phyloP scores from a whole-genome alignment of 768 basidiomycete genomes.

The Filobasidium floriforme region DNA sequence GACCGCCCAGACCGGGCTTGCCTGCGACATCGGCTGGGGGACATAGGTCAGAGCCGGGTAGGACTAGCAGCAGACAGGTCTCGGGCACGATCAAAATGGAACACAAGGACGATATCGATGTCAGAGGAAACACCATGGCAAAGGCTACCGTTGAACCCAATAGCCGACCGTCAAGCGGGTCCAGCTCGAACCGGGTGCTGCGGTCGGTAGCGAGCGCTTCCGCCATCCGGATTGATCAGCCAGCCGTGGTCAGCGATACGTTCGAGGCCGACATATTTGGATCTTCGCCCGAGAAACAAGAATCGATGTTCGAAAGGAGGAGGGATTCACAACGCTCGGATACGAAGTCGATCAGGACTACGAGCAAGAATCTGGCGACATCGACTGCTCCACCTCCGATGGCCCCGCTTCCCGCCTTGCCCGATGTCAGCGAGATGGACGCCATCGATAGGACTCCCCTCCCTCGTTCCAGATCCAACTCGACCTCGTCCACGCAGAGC shows the following conservation, averaged over 20 bases:
- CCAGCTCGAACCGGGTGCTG: too few species aligned
- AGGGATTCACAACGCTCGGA: not conserved
- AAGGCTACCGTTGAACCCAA: too few species aligned
- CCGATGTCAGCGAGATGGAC: not conserved
- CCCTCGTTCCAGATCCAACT: not conserved
- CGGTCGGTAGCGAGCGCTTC: too few species aligned
- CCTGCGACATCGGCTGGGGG: too few species aligned
- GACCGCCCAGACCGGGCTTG: too few species aligned
- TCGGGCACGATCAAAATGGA: too few species aligned
- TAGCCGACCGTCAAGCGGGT: too few species aligned
- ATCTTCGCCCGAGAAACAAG: not conserved
- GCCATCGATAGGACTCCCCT: not conserved
- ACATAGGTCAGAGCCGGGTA: too few species aligned
- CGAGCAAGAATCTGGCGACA: not conserved
- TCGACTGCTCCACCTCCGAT: not conserved
- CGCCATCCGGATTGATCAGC: not conserved
- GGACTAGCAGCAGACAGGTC: too few species aligned
- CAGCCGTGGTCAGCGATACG: slow-evolving; percentile 3
- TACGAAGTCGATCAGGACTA: not conserved
- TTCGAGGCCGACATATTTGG: slow-evolving; percentile 7
- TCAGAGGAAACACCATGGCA: too few species aligned
- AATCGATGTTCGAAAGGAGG: not conserved
- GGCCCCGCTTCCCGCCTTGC: not conserved
- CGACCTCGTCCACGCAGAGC: not conserved
- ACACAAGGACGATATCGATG: too few species aligned